A percentile compares a stretch with the other conserved stretches of the same genome.
Conservation (phyloP, 352 stramenopile genomes). For the Phytopythium montanum region DNA sequence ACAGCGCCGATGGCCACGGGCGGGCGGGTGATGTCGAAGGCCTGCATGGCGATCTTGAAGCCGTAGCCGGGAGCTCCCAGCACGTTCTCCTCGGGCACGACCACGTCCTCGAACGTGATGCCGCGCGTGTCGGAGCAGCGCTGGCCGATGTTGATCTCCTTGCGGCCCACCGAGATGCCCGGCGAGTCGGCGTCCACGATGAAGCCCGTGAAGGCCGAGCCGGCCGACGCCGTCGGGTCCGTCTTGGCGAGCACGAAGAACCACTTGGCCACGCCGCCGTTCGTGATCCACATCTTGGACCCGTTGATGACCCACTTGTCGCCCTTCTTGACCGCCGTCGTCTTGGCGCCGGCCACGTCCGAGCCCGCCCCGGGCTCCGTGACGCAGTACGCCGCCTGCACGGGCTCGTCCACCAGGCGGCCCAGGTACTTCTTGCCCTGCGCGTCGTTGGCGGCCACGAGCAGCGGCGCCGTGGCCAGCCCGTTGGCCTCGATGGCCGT, state of each 20-base stretch:
- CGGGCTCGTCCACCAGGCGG: slow-evolving; percentile 71
- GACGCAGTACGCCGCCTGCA: slow-evolving; percentile 88
- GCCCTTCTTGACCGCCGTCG: slow-evolving; percentile 89
- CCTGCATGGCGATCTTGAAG: slow-evolving; percentile 93
- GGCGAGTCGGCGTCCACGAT: slow-evolving; percentile 86
- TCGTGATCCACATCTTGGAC: slow-evolving; percentile 94
- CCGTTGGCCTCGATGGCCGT: slow-evolving; percentile 91
- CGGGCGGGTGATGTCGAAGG: slow-evolving; percentile 89
- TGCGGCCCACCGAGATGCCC: slow-evolving; percentile 84
- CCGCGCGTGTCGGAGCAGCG: slow-evolving; percentile 87
- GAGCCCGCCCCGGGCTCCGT: slow-evolving; percentile 89
- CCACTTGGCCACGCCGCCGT: slow-evolving; percentile 88
- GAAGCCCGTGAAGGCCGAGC: slow-evolving; percentile 87
- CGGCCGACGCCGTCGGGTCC: slow-evolving; percentile 62
- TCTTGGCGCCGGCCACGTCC: slow-evolving; percentile 89
- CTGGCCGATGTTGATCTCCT: slow-evolving; percentile 92
- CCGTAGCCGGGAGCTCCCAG: slow-evolving; percentile 83
- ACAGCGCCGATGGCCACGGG: slow-evolving; percentile 86
- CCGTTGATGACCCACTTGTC: slow-evolving; percentile 93
- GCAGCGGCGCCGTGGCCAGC: slow-evolving; percentile 74
- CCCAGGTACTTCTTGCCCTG: slow-evolving; percentile 89
- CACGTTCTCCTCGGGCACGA: slow-evolving; percentile 85
- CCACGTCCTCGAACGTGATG: slow-evolving; percentile 91
- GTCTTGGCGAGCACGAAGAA: slow-evolving; percentile 92
- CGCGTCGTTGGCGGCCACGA: slow-evolving; percentile 76